A percentile compares a stretch with the other conserved stretches of the same genome.
Evolutionary conservation across 352 stramenopile genomes (phyloP).

Genomic region (Phytophthora litchii): DNA sequence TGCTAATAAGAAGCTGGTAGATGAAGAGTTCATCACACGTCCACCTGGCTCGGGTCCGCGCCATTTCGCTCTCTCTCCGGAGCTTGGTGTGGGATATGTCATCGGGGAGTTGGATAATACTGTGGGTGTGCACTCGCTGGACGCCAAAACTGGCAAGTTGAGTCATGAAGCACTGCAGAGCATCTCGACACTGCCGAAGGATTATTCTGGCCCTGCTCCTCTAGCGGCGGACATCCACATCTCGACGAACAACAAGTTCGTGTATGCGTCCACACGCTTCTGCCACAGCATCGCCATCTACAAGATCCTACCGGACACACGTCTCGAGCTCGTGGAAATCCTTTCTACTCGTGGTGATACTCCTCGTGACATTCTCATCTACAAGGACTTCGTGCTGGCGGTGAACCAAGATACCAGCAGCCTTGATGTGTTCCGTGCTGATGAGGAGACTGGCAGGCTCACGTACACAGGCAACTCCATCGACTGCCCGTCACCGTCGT

Average conservation of each 20-base stretch:
- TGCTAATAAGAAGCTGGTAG: constrained; percentile 43
- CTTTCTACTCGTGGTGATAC: constrained; percentile 53
- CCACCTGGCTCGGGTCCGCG: constrained; percentile 62
- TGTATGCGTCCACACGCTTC: constrained; percentile 71
- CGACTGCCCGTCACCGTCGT: constrained; percentile 56
- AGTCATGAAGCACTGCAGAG: constrained; percentile 52
- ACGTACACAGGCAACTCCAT: constrained; percentile 53
- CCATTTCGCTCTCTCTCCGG: constrained; percentile 77
- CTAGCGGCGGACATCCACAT: constrained; percentile 63
- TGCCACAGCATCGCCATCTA: constrained; percentile 73
- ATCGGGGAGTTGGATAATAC: constrained; percentile 71
- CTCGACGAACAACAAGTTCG: constrained; percentile 53
- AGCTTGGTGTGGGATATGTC: constrained; percentile 64
- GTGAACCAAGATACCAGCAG: constrained; percentile 69
- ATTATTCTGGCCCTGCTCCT: constrained; percentile 37
- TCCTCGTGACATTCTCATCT: constrained; percentile 60
- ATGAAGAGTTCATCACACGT: constrained; percentile 47
- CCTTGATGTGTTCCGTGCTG: constrained; percentile 62
- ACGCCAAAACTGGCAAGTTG: constrained; percentile 49
- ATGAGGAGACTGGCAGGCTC: constrained; percentile 49
- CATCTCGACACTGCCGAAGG: constrained; percentile 65
- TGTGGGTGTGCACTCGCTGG: constrained; percentile 64
- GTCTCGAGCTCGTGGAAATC: constrained; percentile 55
- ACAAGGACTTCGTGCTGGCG: constrained; percentile 61
- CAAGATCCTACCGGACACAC: constrained; percentile 45